phyloP scores from a whole-genome alignment of 257 asterid genomes.

The Anisodus tanguticus region DNA sequence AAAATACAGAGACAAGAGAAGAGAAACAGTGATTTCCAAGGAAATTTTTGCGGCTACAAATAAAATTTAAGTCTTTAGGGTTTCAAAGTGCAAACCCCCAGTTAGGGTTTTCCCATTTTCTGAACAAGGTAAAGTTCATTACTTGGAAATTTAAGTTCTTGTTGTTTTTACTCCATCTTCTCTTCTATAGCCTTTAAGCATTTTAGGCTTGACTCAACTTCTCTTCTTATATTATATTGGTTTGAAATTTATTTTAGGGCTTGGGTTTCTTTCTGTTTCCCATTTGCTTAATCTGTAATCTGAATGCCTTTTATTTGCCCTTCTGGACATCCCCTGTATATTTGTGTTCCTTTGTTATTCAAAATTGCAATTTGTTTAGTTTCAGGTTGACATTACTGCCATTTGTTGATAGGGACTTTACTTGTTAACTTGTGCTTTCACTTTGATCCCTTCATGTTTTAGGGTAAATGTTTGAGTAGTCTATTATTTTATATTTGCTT shows the following conservation, averaged over 20 bases:
- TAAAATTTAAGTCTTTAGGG: neutral
- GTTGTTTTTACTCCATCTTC: too few relatives aligned
- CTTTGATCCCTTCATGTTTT: too few relatives aligned
- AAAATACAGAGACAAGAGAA: neutral
- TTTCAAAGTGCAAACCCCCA: neutral
- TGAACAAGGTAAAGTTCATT: neutral
- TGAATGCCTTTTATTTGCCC: neutral
- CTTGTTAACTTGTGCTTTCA: neutral
- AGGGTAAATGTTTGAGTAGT: too few relatives aligned
- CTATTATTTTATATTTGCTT: too few relatives aligned
- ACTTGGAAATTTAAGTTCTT: too few relatives aligned
- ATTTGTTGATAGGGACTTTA: neutral
- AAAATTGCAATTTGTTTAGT: neutral
- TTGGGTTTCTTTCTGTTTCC: conserved; percentile 11
- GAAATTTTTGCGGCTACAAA: too few relatives aligned
- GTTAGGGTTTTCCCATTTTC: conserved; percentile 33
- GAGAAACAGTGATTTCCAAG: neutral
- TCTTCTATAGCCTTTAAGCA: neutral
- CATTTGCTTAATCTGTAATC: neutral
- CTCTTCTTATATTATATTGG: too few relatives aligned
- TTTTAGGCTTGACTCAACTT: neutral
- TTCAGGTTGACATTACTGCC: conserved; percentile 16
- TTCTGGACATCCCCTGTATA: neutral
- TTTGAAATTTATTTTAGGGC: neutral
- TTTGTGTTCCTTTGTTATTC: too few relatives aligned